Percentiles rank a stretch among this genome's conserved stretches.
phyloP scores from a whole-genome alignment of 371 early-diverging fungal genomes.

The Entomophthora muscae region DNA sequence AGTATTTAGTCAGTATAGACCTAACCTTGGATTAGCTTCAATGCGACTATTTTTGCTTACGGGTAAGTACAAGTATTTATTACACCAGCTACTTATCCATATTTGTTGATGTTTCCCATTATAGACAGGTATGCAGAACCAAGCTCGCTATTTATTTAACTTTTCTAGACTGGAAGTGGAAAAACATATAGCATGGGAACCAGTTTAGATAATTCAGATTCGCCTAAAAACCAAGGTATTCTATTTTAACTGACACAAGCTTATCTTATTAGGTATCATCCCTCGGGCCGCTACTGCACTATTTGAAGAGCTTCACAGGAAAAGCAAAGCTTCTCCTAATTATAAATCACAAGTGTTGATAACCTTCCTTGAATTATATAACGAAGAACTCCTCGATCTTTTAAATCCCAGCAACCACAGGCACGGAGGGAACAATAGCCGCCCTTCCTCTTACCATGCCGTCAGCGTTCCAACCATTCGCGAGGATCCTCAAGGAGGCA shows the following conservation, averaged over 20 bases:
- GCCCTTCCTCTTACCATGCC: constrained; percentile 9
- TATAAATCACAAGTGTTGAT: constrained; percentile 38
- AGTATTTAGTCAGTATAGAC: not conserved
- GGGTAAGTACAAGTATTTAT: constrained; percentile 7
- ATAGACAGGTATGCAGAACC: constrained; percentile 3
- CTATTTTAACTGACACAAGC: not conserved
- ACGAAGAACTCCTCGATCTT: constrained; percentile 86
- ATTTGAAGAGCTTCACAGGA: constrained; percentile 27
- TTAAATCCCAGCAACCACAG: constrained; percentile 27
- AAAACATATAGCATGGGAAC: constrained; percentile 95
- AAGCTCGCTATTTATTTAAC: not conserved
- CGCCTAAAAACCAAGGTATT: constrained; percentile 10
- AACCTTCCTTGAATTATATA: constrained; percentile 91
- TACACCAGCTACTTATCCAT: constrained; percentile 42
- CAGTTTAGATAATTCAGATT: constrained; percentile 12
- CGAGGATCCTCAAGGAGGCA: constrained; percentile 79
- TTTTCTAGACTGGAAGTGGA: constrained; percentile 45
- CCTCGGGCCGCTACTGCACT: constrained; percentile 74
- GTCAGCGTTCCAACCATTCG: constrained; percentile 33
- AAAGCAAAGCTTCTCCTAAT: constrained; percentile 15
- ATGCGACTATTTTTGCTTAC: constrained; percentile 31
- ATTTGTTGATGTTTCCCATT: constrained; percentile 9
- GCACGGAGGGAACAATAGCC: constrained; percentile 9
- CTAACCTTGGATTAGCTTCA: constrained; percentile 14
- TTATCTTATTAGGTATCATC: constrained; percentile 28